phyloP scores from a whole-genome alignment of 1,139 yeast genomes.

The Magnusiomyces ingens region DNA sequence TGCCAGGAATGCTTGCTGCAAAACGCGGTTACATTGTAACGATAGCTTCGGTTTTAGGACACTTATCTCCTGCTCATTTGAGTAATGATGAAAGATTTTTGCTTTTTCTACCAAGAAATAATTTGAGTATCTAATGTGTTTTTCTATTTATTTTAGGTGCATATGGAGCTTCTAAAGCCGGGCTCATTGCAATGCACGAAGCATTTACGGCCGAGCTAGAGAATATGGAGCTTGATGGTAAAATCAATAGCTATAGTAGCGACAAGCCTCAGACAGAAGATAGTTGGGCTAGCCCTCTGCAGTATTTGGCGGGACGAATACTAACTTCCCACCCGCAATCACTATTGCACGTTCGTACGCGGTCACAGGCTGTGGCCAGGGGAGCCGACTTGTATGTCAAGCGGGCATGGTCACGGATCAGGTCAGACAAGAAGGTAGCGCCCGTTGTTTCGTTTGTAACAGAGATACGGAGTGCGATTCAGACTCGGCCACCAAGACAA shows the following conservation, averaged over 20 bases:
- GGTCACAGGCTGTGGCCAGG: too few species aligned
- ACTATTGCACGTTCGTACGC: too few species aligned
- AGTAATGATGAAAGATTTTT: slow-evolving; percentile 29
- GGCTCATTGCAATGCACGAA: slow-evolving; percentile 76
- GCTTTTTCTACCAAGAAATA: not conserved
- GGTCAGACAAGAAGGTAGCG: not conserved
- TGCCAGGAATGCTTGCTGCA: slow-evolving; percentile 61
- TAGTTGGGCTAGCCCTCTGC: slow-evolving; percentile 4
- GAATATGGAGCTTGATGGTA: not conserved
- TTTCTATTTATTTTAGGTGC: slow-evolving; percentile 33
- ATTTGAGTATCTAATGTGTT: not conserved
- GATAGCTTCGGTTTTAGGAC: slow-evolving; percentile 76
- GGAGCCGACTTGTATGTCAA: too few species aligned
- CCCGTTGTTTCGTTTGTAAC: too few species aligned
- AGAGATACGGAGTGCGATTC: too few species aligned
- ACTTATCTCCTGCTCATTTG: slow-evolving; percentile 73
- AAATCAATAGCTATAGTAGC: not conserved
- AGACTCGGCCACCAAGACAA: not conserved
- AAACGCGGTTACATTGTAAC: slow-evolving; percentile 73
- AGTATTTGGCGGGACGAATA: too few species aligned
- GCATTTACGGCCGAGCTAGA: slow-evolving; percentile 68
- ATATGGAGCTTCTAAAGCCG: slow-evolving; percentile 88
- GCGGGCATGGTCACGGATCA: not conserved
- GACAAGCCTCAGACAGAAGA: not conserved
- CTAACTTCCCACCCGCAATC: too few species aligned